Conservation (phyloP, 805 yeast species). For the Pichia thaimueangensis region DNA sequence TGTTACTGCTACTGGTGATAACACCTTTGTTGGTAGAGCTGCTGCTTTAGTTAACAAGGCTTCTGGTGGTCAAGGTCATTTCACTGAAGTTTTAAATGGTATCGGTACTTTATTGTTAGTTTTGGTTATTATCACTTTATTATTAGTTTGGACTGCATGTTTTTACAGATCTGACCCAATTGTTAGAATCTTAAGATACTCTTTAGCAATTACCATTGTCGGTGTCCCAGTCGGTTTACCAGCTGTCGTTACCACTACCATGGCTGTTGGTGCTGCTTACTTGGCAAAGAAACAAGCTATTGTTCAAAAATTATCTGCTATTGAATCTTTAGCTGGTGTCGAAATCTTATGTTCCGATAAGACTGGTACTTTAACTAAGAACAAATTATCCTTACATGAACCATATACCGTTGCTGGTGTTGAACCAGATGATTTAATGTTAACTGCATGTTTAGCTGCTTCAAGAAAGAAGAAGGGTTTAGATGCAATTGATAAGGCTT, state of each 20-base stretch:
- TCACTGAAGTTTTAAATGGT: constrained; percentile 96
- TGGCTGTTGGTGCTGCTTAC: constrained; percentile 99
- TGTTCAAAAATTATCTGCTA: constrained; percentile 92
- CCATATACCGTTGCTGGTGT: constrained; percentile 98
- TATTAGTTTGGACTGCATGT: constrained; percentile 87
- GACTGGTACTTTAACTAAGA: constrained; percentile 92
- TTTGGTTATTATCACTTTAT: constrained; percentile 78
- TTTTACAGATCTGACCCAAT: constrained; percentile 89
- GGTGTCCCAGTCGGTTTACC: constrained; percentile 99
- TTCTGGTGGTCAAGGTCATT: constrained; percentile 89
- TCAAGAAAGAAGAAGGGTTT: constrained; percentile 97
- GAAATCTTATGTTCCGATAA: constrained; percentile 92
- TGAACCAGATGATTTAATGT: constrained; percentile 91
- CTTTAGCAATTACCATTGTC: constrained; percentile 90
- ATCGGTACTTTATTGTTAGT: constrained; percentile 90
- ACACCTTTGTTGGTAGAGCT: constrained; percentile 95
- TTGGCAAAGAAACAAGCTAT: constrained; percentile 95
- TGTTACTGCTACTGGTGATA: constrained; percentile 93
- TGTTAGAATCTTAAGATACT: constrained; percentile 84
- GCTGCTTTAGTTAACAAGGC: constrained; percentile 96
- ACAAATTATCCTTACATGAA: constrained; percentile 89
- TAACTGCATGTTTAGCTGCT: constrained; percentile 97
- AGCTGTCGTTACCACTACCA: constrained; percentile 96
- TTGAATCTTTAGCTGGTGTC: constrained; percentile 92
- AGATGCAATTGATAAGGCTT: constrained; percentile 96